phyloP scores from a whole-genome alignment of 2,329 filamentous ascomycete genomes.

The Penicillium sp. region DNA sequence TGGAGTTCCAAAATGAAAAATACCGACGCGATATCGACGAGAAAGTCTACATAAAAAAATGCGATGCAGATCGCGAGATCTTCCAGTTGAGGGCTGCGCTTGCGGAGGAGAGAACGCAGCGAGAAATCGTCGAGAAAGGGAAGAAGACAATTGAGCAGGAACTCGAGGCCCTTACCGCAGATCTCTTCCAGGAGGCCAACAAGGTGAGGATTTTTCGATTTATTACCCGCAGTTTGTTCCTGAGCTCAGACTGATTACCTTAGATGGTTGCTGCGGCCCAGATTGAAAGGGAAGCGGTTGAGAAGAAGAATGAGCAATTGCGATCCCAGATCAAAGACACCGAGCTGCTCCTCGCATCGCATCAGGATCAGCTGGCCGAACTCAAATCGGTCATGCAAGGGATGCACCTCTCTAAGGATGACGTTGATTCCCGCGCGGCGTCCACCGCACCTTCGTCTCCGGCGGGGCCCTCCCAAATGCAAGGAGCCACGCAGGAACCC shows the following conservation, averaged over 20 bases:
- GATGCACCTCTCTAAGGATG: conserved; percentile 70
- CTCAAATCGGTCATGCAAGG: conserved; percentile 91
- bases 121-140: conserved; percentile 68
- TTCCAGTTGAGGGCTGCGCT: conserved; percentile 58
- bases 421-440: conserved; percentile 63
- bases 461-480: conserved; percentile 59
- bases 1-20: conserved; percentile 70
- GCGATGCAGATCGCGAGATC: conserved; percentile 72
- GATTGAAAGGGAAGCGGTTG: conserved; percentile 74
- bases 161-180: conserved; percentile 83
- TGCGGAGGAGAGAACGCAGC: conserved; percentile 64
- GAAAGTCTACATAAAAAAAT: conserved; percentile 73
- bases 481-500: conserved; percentile 54
- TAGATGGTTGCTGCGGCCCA: conserved; percentile 91
- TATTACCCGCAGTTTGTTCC: not conserved
- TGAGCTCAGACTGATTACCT: not conserved
- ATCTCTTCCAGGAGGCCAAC: conserved; percentile 97
- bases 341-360: conserved; percentile 78
- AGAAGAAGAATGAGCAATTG: conserved; percentile 84
- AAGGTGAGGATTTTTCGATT: conserved; percentile 51
- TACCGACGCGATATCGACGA: conserved; percentile 68
- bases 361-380: conserved; percentile 89
- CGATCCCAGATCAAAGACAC: conserved; percentile 82
- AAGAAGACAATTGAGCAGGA: conserved; percentile 91
- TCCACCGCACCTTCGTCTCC: conserved; percentile 78